Evolutionary conservation across 345 rosid species (phyloP), one percentile per base, ranked within the genome.

Genomic region (Anacardium occidentale): DNA sequence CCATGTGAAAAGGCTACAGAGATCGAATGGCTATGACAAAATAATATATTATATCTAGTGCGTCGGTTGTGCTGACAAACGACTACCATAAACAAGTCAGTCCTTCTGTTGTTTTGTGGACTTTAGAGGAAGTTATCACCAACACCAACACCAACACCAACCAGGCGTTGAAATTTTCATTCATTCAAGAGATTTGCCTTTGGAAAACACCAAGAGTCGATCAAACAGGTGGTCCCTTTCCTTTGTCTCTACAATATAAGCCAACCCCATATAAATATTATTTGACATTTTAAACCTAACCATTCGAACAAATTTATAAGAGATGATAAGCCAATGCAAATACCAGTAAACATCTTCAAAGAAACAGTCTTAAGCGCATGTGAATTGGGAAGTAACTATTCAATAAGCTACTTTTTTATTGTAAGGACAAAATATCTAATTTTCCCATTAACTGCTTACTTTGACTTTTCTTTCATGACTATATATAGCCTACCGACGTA

Each of bases 11-110:
- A 42, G 21, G 64, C 70, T 50, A 22, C n/a, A 10, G 72, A 62
- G 45, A 71, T 67, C 65, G n/a, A 40, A 42, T 47, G 4, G 24
- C 22, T 2, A 21, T 29, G 58, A n/a, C 22, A 32, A 51, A 40
- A 34, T 40, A 11, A 1, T 4, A 7, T 62, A 66, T 61, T 21
- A 1, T 25, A 58, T 66, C 15, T 25, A 59, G 62, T 48, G 76
- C 75, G 81, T 77, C 66, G 69, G 53, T 70, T 76, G 77, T 71
- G 76, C 79, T 76, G 79, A 78, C 82, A 72, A 78, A 54, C 59
- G 29, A 60, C 18, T 44, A 24, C 34, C 42, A 37, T 24, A 17
- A 57, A 45, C 63, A 66, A 54, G 53, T 44, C 52, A 5, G n/a
- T n/a, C 20, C 8, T 68, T 73, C 73, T 74, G 77, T 83, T 65